Base-by-base conservation (phyloP, 176 grass and related monocot species). In the Aechmea fasciata region DNA sequence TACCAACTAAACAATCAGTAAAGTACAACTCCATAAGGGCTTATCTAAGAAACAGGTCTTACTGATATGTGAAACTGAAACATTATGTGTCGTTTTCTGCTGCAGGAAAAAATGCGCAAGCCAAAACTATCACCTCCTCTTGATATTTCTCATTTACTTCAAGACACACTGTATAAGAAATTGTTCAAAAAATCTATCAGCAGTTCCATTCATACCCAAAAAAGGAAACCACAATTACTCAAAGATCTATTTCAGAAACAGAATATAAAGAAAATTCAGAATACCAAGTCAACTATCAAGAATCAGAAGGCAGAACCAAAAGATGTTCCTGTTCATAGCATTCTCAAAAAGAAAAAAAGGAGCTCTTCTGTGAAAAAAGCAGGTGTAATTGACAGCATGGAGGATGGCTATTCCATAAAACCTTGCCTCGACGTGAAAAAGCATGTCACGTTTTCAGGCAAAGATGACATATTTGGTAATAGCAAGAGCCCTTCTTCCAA, bases 401-500 rank as follows among this genome's bases (percentile, higher is more conserved):
- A 74, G 75, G 69, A 22, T 68, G 75, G 69, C 63, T 57, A 57
- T 69, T 70, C 47, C 52, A 20, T 74, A 75, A 79, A 73, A 63
- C 48, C 9, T 80, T 75, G 29, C 19, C n/a, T 17, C 20, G 70
- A 80, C 65, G 51, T 76, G 76, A 57, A 64, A 47, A 92, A 92
- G 73, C 79, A 80, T 29, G 79, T 85, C 75, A 90, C 71, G 22
- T 87, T 97, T 81, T 92, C 77, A 50, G 66, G 71, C 50, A 85
- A 83, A 47, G 82, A 84, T 75, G 79, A 72, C 13, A 64, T 74
- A 78, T 74, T 83, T 55, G 70, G 66, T 75, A 18, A 77, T 25
- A 57, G 33, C 52, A 69, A 28, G 29, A 48, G 41, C 14, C 48
- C 29, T 69, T 69, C 53, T 18, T 18, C 51, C 25, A 11, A 69